Evolutionary conservation across 2,329 filamentous ascomycete species (phyloP).

Genomic region (Aspergillus intermedius): DNA sequence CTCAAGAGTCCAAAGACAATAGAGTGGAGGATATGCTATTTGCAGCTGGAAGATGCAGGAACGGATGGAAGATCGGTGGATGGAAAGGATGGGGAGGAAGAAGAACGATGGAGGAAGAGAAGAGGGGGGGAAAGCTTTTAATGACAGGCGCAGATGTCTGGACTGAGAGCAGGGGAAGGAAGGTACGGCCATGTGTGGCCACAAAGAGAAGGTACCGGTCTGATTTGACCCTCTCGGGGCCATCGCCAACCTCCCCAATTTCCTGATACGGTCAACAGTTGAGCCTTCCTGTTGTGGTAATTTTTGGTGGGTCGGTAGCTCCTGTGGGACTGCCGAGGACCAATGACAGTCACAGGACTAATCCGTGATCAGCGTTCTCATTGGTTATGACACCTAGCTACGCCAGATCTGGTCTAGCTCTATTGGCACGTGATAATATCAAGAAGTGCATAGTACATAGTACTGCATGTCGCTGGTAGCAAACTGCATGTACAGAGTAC

Average conservation of each 20-base stretch:
- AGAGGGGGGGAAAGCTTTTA: conserved; percentile 43
- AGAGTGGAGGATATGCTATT: not conserved
- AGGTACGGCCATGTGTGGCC: not conserved
- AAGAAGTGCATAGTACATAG: not conserved
- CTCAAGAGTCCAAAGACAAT: not conserved
- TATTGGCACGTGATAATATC: not conserved
- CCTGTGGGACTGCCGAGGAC: not conserved
- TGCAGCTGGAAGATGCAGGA: not conserved
- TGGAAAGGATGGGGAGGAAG: not conserved
- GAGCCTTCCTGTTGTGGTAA: not conserved
- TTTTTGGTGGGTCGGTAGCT: not conserved
- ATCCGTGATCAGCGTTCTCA: not conserved
- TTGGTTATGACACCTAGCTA: not conserved
- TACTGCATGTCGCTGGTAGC: not conserved
- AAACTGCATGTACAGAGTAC: not conserved
- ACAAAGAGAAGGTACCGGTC: conserved; percentile 3
- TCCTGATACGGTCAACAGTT: not conserved
- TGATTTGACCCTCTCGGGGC: not conserved
- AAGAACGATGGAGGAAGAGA: conserved; percentile 56
- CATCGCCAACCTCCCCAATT: conserved; percentile 18
- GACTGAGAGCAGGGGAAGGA: no score
- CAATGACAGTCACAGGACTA: not conserved
- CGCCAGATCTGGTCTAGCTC: not conserved
- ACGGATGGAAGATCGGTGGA: conserved; percentile 1
- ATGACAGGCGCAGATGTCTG: no score